phyloP scores from a whole-genome alignment of 1,139 yeast species.

The Hansenula sp. region DNA sequence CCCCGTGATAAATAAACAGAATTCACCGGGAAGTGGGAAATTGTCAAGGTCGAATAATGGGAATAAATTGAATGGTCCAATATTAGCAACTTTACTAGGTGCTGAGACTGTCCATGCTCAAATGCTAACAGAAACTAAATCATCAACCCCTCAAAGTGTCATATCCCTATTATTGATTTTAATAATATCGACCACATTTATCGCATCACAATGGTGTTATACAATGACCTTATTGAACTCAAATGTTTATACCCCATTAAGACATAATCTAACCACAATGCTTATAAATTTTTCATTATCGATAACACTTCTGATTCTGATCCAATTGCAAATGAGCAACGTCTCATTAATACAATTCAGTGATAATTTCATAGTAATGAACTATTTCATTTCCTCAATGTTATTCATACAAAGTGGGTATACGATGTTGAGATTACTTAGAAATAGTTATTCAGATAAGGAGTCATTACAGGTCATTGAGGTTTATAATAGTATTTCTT shows the following conservation, averaged over 20 bases:
- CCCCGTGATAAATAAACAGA: not conserved
- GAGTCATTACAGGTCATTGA: not conserved
- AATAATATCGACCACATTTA: conserved; percentile 6
- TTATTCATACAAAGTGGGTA: not conserved
- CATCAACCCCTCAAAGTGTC: not conserved
- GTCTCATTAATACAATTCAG: not conserved
- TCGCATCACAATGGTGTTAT: conserved; percentile 13
- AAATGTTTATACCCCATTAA: conserved; percentile 13
- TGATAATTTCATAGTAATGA: not conserved
- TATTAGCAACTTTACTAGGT: conserved; percentile 14
- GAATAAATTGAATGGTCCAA: conserved; percentile 7
- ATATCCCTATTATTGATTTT: conserved; percentile 2
- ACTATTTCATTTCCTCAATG: not conserved
- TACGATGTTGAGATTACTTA: not conserved
- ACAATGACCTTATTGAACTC: conserved; percentile 15
- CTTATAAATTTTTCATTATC: not conserved
- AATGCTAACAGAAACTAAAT: too few species aligned
- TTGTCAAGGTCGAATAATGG: not conserved
- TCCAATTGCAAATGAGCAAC: not conserved
- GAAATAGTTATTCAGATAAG: not conserved
- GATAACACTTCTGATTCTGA: not conserved
- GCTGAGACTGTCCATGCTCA: conserved; percentile 9
- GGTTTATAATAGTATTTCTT: not conserved
- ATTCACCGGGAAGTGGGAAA: not conserved
- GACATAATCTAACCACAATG: conserved; percentile 3